These are phyloP conservation scores for Parmelia sp. DNA, from an alignment of 495 filamentous ascomycete genomes.

Conservation along the genomic window DNA sequence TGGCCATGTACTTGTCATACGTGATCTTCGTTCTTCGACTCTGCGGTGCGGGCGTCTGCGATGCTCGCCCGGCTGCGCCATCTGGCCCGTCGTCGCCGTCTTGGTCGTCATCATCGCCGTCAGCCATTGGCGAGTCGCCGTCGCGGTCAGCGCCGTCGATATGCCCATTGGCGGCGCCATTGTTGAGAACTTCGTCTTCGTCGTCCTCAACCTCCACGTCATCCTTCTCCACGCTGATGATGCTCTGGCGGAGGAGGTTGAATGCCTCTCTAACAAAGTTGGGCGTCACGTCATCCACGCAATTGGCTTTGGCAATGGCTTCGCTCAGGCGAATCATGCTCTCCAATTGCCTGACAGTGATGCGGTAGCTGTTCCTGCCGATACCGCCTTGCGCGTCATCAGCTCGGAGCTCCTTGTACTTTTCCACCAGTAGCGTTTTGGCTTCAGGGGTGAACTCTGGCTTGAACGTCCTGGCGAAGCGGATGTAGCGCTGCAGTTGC, in stretches of 20 bases:
- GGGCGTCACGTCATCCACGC: constrained; percentile 81
- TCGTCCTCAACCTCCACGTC: constrained; percentile 94
- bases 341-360: constrained; percentile 94
- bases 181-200: constrained; percentile 39
- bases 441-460: constrained; percentile 88
- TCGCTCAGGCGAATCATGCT: constrained; percentile 90
- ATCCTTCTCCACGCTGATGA: constrained; percentile 96
- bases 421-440: constrained; percentile 74
- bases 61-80: constrained; percentile 28
- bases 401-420: constrained; percentile 91
- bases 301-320: constrained; percentile 95
- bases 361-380: constrained; percentile 88
- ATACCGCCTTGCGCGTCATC: constrained; percentile 94
- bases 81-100: constrained; percentile 36
- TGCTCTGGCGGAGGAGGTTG: constrained; percentile 81
- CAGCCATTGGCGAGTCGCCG: constrained; percentile 67
- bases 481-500: constrained; percentile 94
- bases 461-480: constrained; percentile 89
- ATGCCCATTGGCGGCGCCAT: constrained; percentile 28
- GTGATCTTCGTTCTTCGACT: constrained; percentile 80
- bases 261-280: constrained; percentile 87
- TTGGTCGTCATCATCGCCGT: constrained; percentile 36
- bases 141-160: constrained; percentile 49
- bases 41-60: constrained; percentile 35
- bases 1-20: constrained; percentile 89